These are phyloP conservation scores for Marsdenia floribunda DNA, from an alignment of 257 asterid genomes.

Conservation along the genomic window DNA sequence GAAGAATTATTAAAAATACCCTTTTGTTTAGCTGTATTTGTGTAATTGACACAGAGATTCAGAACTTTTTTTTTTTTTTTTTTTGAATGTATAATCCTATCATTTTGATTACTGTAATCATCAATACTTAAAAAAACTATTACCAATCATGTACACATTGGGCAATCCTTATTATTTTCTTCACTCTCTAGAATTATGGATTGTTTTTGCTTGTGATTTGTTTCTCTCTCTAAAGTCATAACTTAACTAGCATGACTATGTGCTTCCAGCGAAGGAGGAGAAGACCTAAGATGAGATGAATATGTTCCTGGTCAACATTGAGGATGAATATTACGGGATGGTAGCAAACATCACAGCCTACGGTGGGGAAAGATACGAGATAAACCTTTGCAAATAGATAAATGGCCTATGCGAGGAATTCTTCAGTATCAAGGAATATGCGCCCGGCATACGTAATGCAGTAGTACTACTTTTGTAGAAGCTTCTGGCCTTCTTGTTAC, in stretches of 20 bases:
- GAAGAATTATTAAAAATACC: too few species aligned
- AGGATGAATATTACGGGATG: too few species aligned
- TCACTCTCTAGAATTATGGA: too few species aligned
- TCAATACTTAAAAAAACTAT: background rate
- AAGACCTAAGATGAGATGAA: too few species aligned
- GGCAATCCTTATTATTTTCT: background rate
- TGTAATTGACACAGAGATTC: background rate
- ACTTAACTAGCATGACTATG: too few species aligned
- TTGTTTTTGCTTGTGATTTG: too few species aligned
- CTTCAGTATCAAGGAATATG: slow-evolving; percentile 1
- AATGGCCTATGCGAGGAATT: background rate
- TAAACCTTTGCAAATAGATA: too few species aligned
- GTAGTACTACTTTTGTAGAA: background rate
- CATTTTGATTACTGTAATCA: background rate
- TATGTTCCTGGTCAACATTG: too few species aligned
- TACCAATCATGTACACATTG: background rate
- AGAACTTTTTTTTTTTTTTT: background rate
- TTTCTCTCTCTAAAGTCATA: too few species aligned
- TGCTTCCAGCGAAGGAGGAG: too few species aligned
- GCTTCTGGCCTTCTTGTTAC: background rate
- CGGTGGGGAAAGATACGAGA: background rate
- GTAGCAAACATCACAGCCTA: too few species aligned
- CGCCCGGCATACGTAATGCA: background rate
- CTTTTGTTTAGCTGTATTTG: slow-evolving; percentile 2
- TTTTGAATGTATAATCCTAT: background rate